Evolutionary conservation across 2,329 filamentous ascomycete species (phyloP), one percentile per base, ranked within the genome.

Genomic region (Aspergillus sp.): DNA sequence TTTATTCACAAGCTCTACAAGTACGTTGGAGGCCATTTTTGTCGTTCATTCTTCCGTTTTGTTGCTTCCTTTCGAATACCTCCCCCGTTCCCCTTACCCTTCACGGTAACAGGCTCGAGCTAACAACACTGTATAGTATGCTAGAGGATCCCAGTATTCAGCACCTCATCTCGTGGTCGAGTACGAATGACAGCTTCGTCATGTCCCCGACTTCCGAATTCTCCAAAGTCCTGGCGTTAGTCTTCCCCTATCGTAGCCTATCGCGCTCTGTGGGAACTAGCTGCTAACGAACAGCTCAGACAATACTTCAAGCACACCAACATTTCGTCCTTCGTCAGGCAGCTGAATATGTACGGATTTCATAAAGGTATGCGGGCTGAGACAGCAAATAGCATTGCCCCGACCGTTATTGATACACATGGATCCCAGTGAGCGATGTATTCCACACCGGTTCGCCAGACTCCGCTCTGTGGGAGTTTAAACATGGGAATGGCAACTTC

Each of bases 281-380:
- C 30, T 39, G 39, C 59, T 62, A 60, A 64, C 48, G n/a, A n/a
- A 19, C 25, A 13, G 55, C 61, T 64, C 70, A 97, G 94, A 57
- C 92, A 96, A 86, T 99, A 99, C 75, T 99, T 99, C 77, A 99
- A 99, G 73, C 95, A 99, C 76, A 99, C 94, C 68, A 99, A 99
- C 73, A 97, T 98, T 63, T 98, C 95, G 10, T 98, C 95, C 1
- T 99, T 99, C 76, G 95, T 99, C 53, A 88, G 95, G 52, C 95
- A 99, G 79, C 80, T 99, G 54, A 99, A 99, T 75, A 99, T 99
- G 95, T 99, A 99, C 70, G 95, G 95, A 6, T 99, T 99, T 77
- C 95, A 99, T 76, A 99, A 99, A 90, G 93, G 93, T 96, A 77
- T 53, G 75, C 50, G 17, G 39, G 52, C n/a, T 25, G 36, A 4